Base-by-base conservation (phyloP, 2,329 filamentous ascomycete species). In the Verticillium tricorpus region DNA sequence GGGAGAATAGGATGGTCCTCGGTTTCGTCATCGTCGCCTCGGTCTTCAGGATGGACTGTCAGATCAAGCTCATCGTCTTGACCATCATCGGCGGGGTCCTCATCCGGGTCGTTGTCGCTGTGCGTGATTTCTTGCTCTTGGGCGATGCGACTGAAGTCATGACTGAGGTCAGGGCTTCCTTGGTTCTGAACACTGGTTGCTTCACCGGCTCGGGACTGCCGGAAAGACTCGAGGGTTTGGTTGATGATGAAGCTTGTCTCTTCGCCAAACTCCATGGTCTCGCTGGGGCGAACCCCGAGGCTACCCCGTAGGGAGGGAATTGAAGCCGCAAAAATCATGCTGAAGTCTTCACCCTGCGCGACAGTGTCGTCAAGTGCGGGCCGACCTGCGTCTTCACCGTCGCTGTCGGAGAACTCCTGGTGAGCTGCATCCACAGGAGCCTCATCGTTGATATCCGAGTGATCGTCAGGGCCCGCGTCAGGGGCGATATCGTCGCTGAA, bases 251-350 rank as follows among this genome's bases (percentile, higher is more conserved):
- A 69, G 60, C 79, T 85, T 0, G 84, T 86, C 35, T 80, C 80
- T 19, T 86, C 83, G 4, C 83, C 85, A 64, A 85, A 76, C 34
- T 84, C 81, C 9, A 78, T 74, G 3, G 76, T 70, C 1, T 70
- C 67, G 2, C 73, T 71, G 3, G 72, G 69, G 28, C 73, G 71
- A n/a, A 69, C 66, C 62, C 70, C 74, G 61, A 78, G 72, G 39
- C 76, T 76, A 1, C 73, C 76, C 39, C 80, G 79, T 60, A 85
- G 74, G 0, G 82, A 83, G 2, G 80, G 81, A 19, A 86, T 73
- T 2, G 82, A 83, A 56, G 83, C 78, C 63, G 85, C 78, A 35
- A 82, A 82, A 61, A 86, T 86, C 82, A 85, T 85, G 68, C 83
- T 86, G 64, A 86, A 85, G 45, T 82, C 81, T 63, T 86, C 83